Base-by-base conservation (phyloP, 2,329 filamentous ascomycete genomes). In the Basipetospora sp. region DNA sequence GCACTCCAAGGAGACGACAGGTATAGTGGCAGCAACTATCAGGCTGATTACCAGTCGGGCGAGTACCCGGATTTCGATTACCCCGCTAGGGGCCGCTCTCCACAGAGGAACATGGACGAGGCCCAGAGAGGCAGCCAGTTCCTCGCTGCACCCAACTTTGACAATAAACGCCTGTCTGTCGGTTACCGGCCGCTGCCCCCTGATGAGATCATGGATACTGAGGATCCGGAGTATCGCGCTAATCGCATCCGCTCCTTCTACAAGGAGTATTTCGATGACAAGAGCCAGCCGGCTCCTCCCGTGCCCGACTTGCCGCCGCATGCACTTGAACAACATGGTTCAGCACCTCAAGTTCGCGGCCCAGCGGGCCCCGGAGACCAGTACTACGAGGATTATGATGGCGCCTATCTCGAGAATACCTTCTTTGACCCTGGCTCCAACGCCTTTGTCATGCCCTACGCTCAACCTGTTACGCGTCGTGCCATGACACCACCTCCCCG, bases 231-330 rank as follows among this genome's bases (percentile, higher is more conserved):
- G 57, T 78, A 88, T 51, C 77, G 90, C 50, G 90, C 90, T 45
- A 96, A 94, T 64, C 78, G 90, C 41, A 98, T 98, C 47, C 75
- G 90, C 55, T 98, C 90, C 4, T 98, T 98, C 65, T 98, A 98
- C 66, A 94, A 94, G 64, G 90, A 98, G 55, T 98, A 98, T 63
- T 98, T 98, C 49, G 90, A 96, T 47, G 88, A 94, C 30, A 74
- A 67, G 42, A 45, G 44, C 8, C 48, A 47, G 57, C 47, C 53
- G 5, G 49, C 58, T n/a, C 64, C 63, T 18, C 59, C 62, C 2
- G 46, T 67, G 48, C 60, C 56, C 9, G 30, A 45, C 31, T 30
- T 31, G n/a, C 18, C 29, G 8, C 30, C 20, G 11, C 30, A 33
- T 13, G 31, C 15, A 8, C 10, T n/a, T 6, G 31, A 32, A 13